phyloP scores from a whole-genome alignment of 73 alveolate genomes.

The Stentor roeselii region DNA sequence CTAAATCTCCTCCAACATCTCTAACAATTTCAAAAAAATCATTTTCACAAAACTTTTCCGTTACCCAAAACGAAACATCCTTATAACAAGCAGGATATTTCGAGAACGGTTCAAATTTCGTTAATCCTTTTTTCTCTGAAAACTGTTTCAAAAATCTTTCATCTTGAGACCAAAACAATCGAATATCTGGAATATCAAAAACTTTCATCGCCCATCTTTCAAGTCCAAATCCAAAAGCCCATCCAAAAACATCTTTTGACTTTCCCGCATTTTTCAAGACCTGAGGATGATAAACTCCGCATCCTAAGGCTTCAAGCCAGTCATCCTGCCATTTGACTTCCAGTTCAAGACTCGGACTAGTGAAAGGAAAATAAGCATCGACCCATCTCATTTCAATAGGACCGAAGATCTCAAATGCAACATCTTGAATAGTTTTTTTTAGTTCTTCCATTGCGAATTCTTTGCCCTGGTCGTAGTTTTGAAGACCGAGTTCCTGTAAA shows the following conservation, averaged over 20 bases:
- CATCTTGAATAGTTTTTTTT: slow-evolving; percentile 64
- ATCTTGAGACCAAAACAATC: slow-evolving; percentile 84
- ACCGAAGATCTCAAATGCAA: slow-evolving; percentile 72
- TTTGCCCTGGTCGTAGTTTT: slow-evolving; percentile 43
- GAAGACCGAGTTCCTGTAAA: slow-evolving; percentile 50
- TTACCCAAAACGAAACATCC: slow-evolving; percentile 81
- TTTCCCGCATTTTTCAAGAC: slow-evolving; percentile 71
- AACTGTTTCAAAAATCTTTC: slow-evolving; percentile 67
- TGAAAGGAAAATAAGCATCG: slow-evolving; percentile 83
- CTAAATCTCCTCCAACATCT: slow-evolving; percentile 70
- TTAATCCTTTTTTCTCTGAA: slow-evolving; percentile 60
- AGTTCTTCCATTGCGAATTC: slow-evolving; percentile 63
- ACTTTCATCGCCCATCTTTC: slow-evolving; percentile 85
- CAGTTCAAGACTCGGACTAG: slow-evolving; percentile 85
- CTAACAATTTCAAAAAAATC: slow-evolving; percentile 74
- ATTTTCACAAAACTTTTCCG: slow-evolving; percentile 69
- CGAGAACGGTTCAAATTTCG: slow-evolving; percentile 75
- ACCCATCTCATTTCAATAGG: slow-evolving; percentile 87
- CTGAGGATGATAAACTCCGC: slow-evolving; percentile 84
- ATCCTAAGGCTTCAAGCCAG: slow-evolving; percentile 89
- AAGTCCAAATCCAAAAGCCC: slow-evolving; percentile 94
- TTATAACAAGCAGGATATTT: slow-evolving; percentile 84
- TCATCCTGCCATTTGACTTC: slow-evolving; percentile 75
- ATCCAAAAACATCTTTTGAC: slow-evolving; percentile 61
- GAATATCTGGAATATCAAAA: slow-evolving; percentile 80